Base-by-base conservation (phyloP, 305 asterid genomes). In the Striga hermonthica region DNA sequence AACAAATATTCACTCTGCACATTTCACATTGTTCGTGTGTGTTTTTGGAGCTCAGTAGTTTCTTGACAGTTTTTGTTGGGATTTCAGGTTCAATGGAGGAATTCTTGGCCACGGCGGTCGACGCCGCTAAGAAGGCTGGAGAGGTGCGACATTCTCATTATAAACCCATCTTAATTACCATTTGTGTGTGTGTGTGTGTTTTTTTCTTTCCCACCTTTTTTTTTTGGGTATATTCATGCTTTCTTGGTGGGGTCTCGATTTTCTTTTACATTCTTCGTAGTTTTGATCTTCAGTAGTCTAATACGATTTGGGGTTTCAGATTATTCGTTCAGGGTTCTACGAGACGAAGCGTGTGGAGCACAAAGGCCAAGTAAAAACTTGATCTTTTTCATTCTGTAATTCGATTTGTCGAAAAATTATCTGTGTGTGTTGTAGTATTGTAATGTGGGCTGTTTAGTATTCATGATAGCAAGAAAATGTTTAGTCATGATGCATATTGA, bases 91-190 rank as follows among this genome's bases (percentile, higher is more conserved):
- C 88, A 57, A 63, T 75, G 60, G 95, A 88, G 57, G 88, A 88
- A 73, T 86, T 86, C 78, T 76, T 88, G 78, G 74, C 83, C 69
- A 76, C 64, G 70, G 99, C 97, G 12, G 86, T 93, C 40, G 90
- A 81, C 36, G 95, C 96, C 38, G 99, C 97, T 7, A 81, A 82
- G 73, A 83, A 59, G 75, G 95, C 98, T 50, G 97, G 99, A 64
- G 95, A 93, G 80, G 99, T 90, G 41, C 31, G 31, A 43, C 66
- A 39, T 71, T 62, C 67, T 34, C 6, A 53, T 48, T 40, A 43
- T 16, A 47, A 53, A 11, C 39, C 45, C 44, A 31, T 70, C 15
- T 37, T 15, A 45, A 6, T 49, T 34, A 43, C 11, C 0, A 13
- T 67, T 64, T 13, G 10, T 41, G 7, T 41, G n/a, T n/a, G n/a